phyloP scores from a whole-genome alignment of 1,139 yeast genomes.

The Arxiozyma bovina region DNA sequence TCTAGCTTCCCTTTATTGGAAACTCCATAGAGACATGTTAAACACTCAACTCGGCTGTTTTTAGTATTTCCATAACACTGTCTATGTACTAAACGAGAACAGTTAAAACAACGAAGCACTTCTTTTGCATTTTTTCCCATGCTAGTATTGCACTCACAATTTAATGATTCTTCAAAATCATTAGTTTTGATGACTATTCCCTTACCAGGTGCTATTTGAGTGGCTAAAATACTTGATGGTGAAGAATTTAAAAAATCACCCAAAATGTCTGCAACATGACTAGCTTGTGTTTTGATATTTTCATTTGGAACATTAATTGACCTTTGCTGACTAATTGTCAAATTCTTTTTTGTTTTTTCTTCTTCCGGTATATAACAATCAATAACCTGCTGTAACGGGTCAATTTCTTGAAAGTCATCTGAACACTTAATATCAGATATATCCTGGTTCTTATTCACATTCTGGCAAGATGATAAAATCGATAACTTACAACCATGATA shows the following conservation, averaged over 20 bases:
- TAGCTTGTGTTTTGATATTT: conserved; percentile 8
- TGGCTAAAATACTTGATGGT: conserved; percentile 22
- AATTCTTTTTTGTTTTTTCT: background rate
- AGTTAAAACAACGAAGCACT: conserved; percentile 21
- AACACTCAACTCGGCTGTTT: conserved; percentile 17
- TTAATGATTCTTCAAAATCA: background rate
- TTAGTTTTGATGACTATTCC: background rate
- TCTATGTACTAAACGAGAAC: conserved; percentile 27
- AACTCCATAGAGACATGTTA: conserved; percentile 27
- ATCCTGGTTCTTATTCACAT: conserved; percentile 6
- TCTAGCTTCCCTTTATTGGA: conserved; percentile 10
- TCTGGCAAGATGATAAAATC: conserved; percentile 20
- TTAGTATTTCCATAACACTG: conserved; percentile 27
- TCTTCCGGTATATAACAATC: background rate
- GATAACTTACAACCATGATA: conserved; percentile 21
- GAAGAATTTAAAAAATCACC: conserved; percentile 26
- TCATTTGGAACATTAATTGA: conserved; percentile 1
- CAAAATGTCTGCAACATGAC: conserved; percentile 31
- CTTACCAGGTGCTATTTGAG: conserved; percentile 21
- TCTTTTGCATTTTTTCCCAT: background rate
- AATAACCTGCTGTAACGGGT: conserved; percentile 29
- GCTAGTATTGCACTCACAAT: conserved; percentile 30
- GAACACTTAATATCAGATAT: conserved; percentile 7
- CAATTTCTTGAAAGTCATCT: conserved; percentile 13
- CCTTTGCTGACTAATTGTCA: background rate